Conservation (phyloP, 2,329 filamentous ascomycete species). For the Aspergillus ruber region DNA sequence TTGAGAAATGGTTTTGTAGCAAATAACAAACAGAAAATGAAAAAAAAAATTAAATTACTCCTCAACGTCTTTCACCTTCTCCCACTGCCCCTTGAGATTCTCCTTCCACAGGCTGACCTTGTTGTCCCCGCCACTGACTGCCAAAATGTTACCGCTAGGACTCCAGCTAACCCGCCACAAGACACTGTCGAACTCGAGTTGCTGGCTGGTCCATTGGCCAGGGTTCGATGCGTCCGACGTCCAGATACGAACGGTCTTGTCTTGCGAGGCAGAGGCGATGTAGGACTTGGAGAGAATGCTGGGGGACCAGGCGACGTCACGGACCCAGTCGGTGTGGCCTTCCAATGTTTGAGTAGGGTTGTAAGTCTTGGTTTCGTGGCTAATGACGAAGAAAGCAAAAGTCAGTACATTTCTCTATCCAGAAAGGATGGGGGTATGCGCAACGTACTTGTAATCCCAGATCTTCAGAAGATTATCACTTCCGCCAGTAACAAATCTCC, state of each 20-base stretch:
- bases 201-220: slow-evolving; percentile 76
- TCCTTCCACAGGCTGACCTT: slow-evolving; percentile 98
- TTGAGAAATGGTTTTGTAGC: slow-evolving; percentile 1
- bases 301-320: slow-evolving; percentile 94
- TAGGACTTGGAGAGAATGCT: slow-evolving; percentile 93
- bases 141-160: slow-evolving; percentile 90
- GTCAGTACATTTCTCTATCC: background rate
- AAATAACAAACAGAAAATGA: slow-evolving; percentile 5
- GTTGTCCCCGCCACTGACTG: slow-evolving; percentile 90
- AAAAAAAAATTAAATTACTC: slow-evolving; percentile 48
- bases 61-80: slow-evolving; percentile 93
- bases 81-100: slow-evolving; percentile 93
- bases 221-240: slow-evolving; percentile 64
- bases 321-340: slow-evolving; percentile 93
- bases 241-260: slow-evolving; percentile 97
- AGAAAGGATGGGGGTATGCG: slow-evolving; percentile 2
- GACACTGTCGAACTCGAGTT: slow-evolving; percentile 78
- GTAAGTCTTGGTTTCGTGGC: slow-evolving; percentile 48
- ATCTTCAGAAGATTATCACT: slow-evolving; percentile 92
- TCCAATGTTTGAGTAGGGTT: slow-evolving; percentile 51
- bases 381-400: slow-evolving; percentile 2
- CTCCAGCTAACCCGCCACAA: slow-evolving; percentile 98
- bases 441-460: slow-evolving; percentile 67
- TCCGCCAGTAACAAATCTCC: slow-evolving; percentile 89
- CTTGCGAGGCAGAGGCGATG: slow-evolving; percentile 90